Percentiles rank a stretch among this genome's conserved stretches.
phyloP scores from a whole-genome alignment of 495 filamentous ascomycete species.

The Glutinoglossum americanum region DNA sequence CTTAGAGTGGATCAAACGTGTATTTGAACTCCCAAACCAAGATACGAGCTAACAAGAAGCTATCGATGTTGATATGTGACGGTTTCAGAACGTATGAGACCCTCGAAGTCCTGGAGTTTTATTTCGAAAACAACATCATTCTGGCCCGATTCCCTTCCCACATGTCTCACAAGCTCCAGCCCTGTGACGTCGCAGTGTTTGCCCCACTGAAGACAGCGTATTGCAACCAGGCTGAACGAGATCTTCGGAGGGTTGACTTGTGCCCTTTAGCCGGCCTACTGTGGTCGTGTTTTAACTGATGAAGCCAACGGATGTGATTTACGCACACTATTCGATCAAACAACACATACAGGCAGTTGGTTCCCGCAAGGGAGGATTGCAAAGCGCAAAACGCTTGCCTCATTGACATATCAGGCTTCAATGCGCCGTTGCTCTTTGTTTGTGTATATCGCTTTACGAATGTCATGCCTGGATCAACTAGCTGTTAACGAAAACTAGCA shows the following conservation, averaged over 20 bases:
- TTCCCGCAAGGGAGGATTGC: too few relatives aligned
- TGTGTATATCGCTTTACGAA: too few relatives aligned
- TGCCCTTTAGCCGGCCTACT: too few relatives aligned
- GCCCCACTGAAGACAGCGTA: conserved; percentile 11
- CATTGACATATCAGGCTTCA: too few relatives aligned
- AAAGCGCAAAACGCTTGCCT: too few relatives aligned
- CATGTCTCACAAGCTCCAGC: neutral
- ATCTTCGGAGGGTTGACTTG: conserved; percentile 11
- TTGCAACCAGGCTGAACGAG: conserved; percentile 10
- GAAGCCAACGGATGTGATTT: too few relatives aligned
- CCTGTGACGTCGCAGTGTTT: neutral
- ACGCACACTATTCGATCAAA: too few relatives aligned
- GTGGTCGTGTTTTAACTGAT: too few relatives aligned
- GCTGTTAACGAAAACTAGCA: too few relatives aligned
- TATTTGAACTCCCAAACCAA: neutral
- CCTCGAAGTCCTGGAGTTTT: conserved; percentile 6
- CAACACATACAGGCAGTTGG: too few relatives aligned
- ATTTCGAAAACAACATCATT: conserved; percentile 4
- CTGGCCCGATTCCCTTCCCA: neutral
- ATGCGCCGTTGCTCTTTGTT: too few relatives aligned
- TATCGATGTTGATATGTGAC: conserved; percentile 3
- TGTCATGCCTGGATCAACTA: too few relatives aligned
- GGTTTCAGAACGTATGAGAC: conserved; percentile 4
- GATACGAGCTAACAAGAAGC: neutral
- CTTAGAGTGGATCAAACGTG: conserved; percentile 7